Evolutionary conservation across 2,329 filamentous ascomycete genomes (phyloP).

Genomic region (Ceratocystis cubensis): DNA sequence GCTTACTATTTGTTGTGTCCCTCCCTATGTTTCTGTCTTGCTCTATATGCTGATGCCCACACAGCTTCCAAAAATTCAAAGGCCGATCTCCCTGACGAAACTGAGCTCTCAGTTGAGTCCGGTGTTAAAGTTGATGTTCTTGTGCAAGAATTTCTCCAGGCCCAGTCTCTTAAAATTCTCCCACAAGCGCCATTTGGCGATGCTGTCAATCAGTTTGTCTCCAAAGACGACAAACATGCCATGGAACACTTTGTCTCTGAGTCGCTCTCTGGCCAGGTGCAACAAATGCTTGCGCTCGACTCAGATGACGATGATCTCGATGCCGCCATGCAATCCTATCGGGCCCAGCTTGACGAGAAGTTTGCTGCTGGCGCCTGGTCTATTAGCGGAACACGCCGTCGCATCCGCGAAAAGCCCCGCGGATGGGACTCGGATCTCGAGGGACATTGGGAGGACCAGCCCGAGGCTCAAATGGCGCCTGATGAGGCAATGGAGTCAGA

Average conservation of each 20-base stretch:
- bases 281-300: slow-evolving; percentile 54
- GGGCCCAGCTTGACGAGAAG: slow-evolving; percentile 55
- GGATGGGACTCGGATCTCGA: slow-evolving; percentile 85
- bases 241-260: slow-evolving; percentile 72
- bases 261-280: slow-evolving; percentile 56
- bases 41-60: background rate
- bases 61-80: slow-evolving; percentile 35
- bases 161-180: slow-evolving; percentile 82
- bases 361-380: slow-evolving; percentile 53
- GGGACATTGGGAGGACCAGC: slow-evolving; percentile 71
- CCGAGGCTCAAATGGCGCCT: slow-evolving; percentile 42
- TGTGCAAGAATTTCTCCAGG: slow-evolving; percentile 73
- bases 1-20: background rate
- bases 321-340: slow-evolving; percentile 60
- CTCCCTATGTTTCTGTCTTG: too few species aligned
- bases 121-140: slow-evolving; percentile 73
- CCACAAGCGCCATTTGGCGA: slow-evolving; percentile 89
- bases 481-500: slow-evolving; percentile 34
- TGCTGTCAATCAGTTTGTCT: slow-evolving; percentile 82
- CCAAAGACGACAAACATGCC: slow-evolving; percentile 88
- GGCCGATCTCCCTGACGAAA: slow-evolving; percentile 50
- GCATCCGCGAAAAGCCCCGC: slow-evolving; percentile 48
- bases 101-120: slow-evolving; percentile 35
- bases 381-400: slow-evolving; percentile 31
- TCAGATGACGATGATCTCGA: slow-evolving; percentile 55